Conservation (phyloP, 176 grass and related monocot genomes). For the Echinochloa phyllopogon region DNA sequence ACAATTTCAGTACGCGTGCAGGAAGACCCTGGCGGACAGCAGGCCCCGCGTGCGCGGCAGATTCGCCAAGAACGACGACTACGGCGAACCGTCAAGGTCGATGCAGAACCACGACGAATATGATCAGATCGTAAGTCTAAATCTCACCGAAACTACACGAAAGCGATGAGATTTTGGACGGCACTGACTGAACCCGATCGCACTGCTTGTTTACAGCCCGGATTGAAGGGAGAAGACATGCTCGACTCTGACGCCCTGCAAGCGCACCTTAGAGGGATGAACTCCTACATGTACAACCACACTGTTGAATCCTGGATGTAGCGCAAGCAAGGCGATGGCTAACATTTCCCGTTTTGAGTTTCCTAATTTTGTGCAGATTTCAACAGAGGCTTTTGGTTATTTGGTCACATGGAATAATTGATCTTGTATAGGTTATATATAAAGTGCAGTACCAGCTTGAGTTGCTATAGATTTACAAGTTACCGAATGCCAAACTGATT, state of each 20-base stretch:
- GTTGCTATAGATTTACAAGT: not conserved
- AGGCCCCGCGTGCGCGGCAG: conserved; percentile 88
- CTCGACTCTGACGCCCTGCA: conserved; percentile 62
- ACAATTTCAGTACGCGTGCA: conserved; percentile 89
- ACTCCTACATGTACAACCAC: conserved; percentile 58
- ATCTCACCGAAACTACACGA: not conserved
- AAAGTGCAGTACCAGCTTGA: conserved; percentile 26
- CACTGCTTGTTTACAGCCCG: conserved; percentile 41
- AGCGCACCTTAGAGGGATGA: conserved; percentile 56
- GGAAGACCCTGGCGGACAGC: conserved; percentile 95
- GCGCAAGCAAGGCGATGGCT: not conserved
- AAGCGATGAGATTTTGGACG: not conserved
- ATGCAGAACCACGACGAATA: conserved; percentile 62
- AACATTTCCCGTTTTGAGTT: not conserved
- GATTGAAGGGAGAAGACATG: conserved; percentile 74
- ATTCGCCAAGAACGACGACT: conserved; percentile 95
- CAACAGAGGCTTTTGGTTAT: conserved; percentile 23
- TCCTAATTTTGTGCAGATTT: conserved; percentile 45
- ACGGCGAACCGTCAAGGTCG: conserved; percentile 55
- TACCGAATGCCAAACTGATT: conserved; percentile 1
- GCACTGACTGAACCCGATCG: not conserved
- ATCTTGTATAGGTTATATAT: conserved; percentile 30
- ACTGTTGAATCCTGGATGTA: conserved; percentile 72
- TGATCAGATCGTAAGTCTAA: conserved; percentile 65
- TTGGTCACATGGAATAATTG: conserved; percentile 44